Evolutionary conservation across 345 rosid species (phyloP).

Genomic region (Raphanus sativus): DNA sequence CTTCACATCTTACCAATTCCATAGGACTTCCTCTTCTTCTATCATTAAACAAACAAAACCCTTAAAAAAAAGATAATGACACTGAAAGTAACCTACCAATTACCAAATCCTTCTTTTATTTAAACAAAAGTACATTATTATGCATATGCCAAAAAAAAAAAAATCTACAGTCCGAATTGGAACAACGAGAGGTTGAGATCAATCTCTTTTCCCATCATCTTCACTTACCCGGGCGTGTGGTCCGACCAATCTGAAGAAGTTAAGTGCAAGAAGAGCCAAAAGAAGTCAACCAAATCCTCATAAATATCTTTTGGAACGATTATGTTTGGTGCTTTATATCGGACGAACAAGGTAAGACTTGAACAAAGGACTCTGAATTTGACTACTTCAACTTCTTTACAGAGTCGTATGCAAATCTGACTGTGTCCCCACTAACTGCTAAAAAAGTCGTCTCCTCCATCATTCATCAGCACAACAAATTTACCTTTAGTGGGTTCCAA

Average conservation of each 20-base stretch:
- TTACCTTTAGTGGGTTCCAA: conserved; percentile 36
- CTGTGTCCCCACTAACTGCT: conserved; percentile 31
- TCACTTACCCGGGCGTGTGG: conserved; percentile 3
- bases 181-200: neutral
- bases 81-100: too few species aligned
- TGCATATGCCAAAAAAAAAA: neutral
- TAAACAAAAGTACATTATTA: neutral
- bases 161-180: neutral
- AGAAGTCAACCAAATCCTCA: conserved; percentile 16
- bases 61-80: too few species aligned
- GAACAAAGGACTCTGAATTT: conserved; percentile 3
- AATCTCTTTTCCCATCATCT: neutral
- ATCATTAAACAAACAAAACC: conserved; percentile 12
- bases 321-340: neutral
- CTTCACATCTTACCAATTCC: conserved; percentile 30
- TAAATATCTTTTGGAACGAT: neutral
- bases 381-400: conserved; percentile 33
- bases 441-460: conserved; percentile 33
- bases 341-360: conserved; percentile 1
- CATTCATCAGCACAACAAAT: conserved; percentile 21
- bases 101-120: conserved; percentile 19
- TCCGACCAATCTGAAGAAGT: conserved; percentile 19
- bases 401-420: conserved; percentile 7
- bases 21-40: neutral
- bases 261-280: conserved; percentile 17